Conservation (phyloP, 2,329 filamentous ascomycete genomes). For the Neophaeococcomyces aloes region DNA sequence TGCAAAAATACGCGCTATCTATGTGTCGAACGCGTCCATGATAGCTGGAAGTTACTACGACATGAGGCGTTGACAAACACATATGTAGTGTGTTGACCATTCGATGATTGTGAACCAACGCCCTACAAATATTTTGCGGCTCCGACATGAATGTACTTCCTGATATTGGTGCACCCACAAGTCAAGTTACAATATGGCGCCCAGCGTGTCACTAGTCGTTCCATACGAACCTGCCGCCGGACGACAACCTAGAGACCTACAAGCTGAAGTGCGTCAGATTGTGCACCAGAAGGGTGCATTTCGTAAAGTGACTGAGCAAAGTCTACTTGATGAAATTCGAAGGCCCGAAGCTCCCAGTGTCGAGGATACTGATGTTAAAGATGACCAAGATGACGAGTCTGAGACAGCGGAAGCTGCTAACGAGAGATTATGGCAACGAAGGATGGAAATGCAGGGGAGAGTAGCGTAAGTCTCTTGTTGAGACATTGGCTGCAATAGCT, state of each 20-base stretch:
- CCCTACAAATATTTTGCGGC: no score
- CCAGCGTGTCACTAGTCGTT: not conserved
- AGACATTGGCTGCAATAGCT: not conserved
- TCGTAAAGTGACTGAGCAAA: constrained; percentile 63
- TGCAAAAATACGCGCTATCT: no score
- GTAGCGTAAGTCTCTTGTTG: constrained; percentile 27
- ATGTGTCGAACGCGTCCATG: no score
- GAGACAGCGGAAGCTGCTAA: constrained; percentile 31
- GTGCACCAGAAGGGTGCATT: constrained; percentile 72
- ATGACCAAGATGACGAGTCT: constrained; percentile 25
- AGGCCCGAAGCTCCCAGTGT: constrained; percentile 34
- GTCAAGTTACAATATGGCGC: not conserved
- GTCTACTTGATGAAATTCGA: constrained; percentile 58
- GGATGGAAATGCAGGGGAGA: constrained; percentile 36
- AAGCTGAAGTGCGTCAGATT: constrained; percentile 45
- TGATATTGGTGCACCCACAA: no score
- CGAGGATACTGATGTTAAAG: constrained; percentile 35
- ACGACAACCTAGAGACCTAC: not conserved
- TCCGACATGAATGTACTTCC: no score
- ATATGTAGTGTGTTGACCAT: no score
- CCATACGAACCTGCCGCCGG: not conserved
- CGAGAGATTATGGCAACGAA: constrained; percentile 34
- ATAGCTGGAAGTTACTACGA: no score
- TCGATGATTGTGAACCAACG: no score
- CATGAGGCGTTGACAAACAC: no score